Evolutionary conservation across 805 yeast genomes (phyloP), one percentile per base, ranked within the genome.

Genomic region (Candida odintsovae): DNA sequence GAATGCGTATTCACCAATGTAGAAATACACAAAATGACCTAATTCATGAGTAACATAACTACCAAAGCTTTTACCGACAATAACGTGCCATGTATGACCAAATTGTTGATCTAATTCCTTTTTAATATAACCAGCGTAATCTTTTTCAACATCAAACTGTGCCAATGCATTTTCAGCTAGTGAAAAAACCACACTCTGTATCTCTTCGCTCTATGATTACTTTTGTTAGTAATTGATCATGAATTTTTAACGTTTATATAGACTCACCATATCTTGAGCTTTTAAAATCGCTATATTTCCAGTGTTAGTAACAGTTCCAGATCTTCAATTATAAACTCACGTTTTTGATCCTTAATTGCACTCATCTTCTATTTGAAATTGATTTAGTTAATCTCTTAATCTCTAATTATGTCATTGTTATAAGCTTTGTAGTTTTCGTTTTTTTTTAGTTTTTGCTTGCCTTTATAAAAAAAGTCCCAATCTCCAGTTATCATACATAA

Each of bases 41-140:
- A 79, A 79, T 63, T 85, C 87, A 59, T 86, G 94, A 12, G 90
- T 82, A 18, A 86, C 89, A 60, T 82, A 84, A 42, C 85, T 77
- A 4, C 94, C 92, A 64, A 86, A 86, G 55, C 81, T 82, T 62
- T 78, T 82, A 11, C 94, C 95, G 44, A 84, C 90, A 42, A 86
- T 75, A 3, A 83, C 87, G 61, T 86, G 92, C 95, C 94, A 86
- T 36, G 87, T 78, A 25, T 80, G 75, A 0, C 90, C 92, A 49
- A 72, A 77, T 40, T 71, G 63, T 41, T 74, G 72, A 60, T 86
- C 94, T 63, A 85, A 63, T 42, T 72, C 71, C 54, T 82, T 82
- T 67, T 86, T 86, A 50, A 85, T 64, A 45, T 66, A 69, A 0
- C 81, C 73, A 15, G 94, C 90, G 33, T 84, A 69, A 45, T 85